Evolutionary conservation across 208 protist genomes (phyloP), one percentile per base, ranked within the genome.

Genomic region (Phytomonas francai): DNA sequence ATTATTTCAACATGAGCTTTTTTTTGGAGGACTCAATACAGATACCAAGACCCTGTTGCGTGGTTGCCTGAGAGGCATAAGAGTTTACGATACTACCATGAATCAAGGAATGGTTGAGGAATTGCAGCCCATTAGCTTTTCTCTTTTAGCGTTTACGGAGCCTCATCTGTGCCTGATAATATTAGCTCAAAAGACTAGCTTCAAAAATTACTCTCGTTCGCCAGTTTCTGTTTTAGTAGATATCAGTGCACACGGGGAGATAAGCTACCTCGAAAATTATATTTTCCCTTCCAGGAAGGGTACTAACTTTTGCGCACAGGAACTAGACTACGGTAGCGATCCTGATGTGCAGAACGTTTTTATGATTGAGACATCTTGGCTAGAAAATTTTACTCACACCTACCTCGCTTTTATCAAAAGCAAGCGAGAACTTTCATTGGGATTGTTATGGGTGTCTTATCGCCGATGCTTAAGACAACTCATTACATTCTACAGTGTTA

Each of bases 21-120:
- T 72, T 59, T 60, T 94, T 68, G 85, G 88, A 58, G 87, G 88
- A 34, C 68, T 68, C 36, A 74, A 80, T 9, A 71, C 76, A 51
- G 70, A 81, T 25, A 68, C 80, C 61, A 31, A 67, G 30, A 67
- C 77, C 39, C 66, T 66, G 31, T 72, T 95, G 8, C 65, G 78
- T 16, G 92, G 92, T 27, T 85, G 88, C n/a, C 72, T 97, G 19
- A 84, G 77, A 59, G 78, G 79, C 59, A 65, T 97, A 56, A 72
- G 81, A 29, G 64, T 97, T 6, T 93, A 87, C 65, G 81, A 87
- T 42, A 39, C 74, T 51, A 85, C 89, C 29, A 65, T 97, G 68
- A 72, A 71, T 29, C 76, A 77, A 7, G 59, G 71, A 0, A 80
- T 86, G 76, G 74, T 91, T 61, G 80, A 82, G 42, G 75, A 86